Evolutionary conservation across 169 alveolate species (phyloP).

Genomic region (Cytauxzoon felis): DNA sequence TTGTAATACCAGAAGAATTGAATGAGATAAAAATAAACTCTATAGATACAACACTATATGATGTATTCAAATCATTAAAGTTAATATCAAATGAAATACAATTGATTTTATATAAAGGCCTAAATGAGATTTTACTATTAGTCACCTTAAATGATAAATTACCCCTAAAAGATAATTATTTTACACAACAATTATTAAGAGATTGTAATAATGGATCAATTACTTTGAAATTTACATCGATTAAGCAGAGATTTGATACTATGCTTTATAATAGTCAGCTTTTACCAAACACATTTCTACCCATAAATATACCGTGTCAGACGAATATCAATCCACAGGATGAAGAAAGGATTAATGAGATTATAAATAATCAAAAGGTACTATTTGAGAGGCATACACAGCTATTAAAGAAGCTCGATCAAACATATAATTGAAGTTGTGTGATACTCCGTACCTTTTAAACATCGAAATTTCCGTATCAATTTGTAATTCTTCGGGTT

Average conservation of each 20-base stretch:
- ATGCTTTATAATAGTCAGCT: slow-evolving; percentile 50
- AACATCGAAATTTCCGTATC: no score
- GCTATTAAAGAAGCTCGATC: slow-evolving; percentile 39
- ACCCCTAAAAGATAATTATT: not conserved
- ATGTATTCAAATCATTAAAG: slow-evolving; percentile 14
- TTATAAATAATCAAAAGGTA: slow-evolving; percentile 4
- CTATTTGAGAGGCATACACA: slow-evolving; percentile 4
- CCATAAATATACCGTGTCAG: slow-evolving; percentile 34
- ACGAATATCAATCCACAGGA: not conserved
- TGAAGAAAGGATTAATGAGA: not conserved
- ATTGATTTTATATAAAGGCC: slow-evolving; percentile 14
- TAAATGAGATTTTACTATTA: slow-evolving; percentile 27
- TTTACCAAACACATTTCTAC: slow-evolving; percentile 33
- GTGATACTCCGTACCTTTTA: no score
- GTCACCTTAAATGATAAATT: slow-evolving; percentile 16
- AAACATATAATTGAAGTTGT: no score
- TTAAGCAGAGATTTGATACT: slow-evolving; percentile 53
- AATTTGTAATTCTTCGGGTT: no score
- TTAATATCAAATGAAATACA: slow-evolving; percentile 24
- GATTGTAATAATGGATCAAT: slow-evolving; percentile 33
- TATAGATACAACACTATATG: slow-evolving; percentile 22
- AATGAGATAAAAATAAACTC: not conserved
- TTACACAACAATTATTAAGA: not conserved
- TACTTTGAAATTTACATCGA: slow-evolving; percentile 13
- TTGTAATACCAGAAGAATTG: not conserved